These are phyloP conservation scores for Aspergillus sclerotioniger DNA, from an alignment of 495 filamentous ascomycete species.

Conservation along the genomic window DNA sequence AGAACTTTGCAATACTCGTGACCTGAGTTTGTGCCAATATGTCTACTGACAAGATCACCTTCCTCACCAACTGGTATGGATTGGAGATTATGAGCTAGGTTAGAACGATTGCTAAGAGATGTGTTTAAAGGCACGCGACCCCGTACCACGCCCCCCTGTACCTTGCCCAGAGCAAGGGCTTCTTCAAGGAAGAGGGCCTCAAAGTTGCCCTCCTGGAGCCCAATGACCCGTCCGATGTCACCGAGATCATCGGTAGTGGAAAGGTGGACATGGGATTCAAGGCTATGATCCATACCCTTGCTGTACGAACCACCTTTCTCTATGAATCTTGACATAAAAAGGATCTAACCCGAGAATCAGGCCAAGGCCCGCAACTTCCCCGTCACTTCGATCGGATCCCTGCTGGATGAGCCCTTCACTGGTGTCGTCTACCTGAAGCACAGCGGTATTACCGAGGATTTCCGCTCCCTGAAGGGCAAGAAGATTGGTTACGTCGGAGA, in stretches of 20 bases:
- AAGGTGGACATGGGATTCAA: conserved; percentile 74
- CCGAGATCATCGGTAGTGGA: conserved; percentile 68
- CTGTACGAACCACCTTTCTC: conserved; percentile 38
- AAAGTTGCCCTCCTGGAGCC: conserved; percentile 70
- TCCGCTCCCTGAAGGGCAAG: conserved; percentile 62
- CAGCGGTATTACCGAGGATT: conserved; percentile 65
- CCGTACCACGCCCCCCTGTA: conserved; percentile 72
- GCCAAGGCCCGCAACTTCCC: conserved; percentile 70
- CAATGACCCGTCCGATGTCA: conserved; percentile 69
- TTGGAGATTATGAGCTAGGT: not conserved
- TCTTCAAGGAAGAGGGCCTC: conserved; percentile 66
- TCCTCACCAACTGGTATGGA: conserved; percentile 67
- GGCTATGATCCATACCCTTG: conserved; percentile 73
- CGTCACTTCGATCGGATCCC: conserved; percentile 63
- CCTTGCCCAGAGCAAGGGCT: conserved; percentile 67
- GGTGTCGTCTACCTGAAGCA: conserved; percentile 69
- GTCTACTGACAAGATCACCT: conserved; percentile 74
- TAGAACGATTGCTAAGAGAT: conserved; percentile 27
- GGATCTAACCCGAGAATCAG: conserved; percentile 22
- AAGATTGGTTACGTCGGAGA: conserved; percentile 70
- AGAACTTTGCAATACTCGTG: conserved; percentile 22
- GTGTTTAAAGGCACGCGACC: conserved; percentile 59
- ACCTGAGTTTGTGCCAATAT: conserved; percentile 47
- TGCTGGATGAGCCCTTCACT: conserved; percentile 71
- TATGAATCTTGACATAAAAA: not conserved